Conservation (phyloP, 345 rosid genomes). For the Gossypioides kirkii region DNA sequence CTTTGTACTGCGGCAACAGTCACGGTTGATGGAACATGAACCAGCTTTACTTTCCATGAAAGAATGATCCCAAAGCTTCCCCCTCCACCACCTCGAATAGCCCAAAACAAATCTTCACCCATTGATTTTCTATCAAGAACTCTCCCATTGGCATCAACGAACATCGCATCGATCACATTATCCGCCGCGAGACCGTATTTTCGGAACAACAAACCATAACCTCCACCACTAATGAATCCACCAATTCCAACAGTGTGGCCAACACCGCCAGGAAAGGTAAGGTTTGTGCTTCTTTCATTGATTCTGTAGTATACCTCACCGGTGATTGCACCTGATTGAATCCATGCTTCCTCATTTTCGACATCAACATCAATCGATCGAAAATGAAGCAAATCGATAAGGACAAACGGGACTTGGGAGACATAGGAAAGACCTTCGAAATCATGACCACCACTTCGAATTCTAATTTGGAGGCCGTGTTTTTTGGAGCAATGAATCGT, state of each 20-base stretch:
- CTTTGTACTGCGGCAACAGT: neutral
- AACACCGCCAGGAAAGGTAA: neutral
- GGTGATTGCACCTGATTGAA: conserved; percentile 9
- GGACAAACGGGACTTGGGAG: neutral
- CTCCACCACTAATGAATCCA: conserved; percentile 6
- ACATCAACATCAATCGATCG: neutral
- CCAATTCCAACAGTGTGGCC: conserved; percentile 11
- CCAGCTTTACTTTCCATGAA: conserved; percentile 3
- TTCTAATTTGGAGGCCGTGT: conserved; percentile 3
- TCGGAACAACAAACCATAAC: neutral
- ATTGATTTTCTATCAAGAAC: neutral
- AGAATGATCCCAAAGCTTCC: conserved; percentile 6
- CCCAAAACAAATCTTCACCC: conserved; percentile 13
- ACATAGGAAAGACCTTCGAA: conserved; percentile 13
- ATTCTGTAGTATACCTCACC: conserved; percentile 3
- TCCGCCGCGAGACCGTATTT: conserved; percentile 4
- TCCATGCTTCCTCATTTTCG: neutral
- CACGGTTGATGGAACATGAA: neutral
- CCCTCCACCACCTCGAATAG: conserved; percentile 8
- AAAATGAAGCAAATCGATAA: neutral
- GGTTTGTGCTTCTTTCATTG: neutral
- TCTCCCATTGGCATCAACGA: neutral
- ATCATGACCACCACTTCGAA: conserved; percentile 15
- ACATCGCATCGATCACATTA: neutral
- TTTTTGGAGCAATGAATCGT: neutral